Percentiles rank a stretch among this genome's conserved stretches.
Evolutionary conservation across 345 rosid genomes (phyloP).

Genomic region (Chamaenerion angustifolium): DNA sequence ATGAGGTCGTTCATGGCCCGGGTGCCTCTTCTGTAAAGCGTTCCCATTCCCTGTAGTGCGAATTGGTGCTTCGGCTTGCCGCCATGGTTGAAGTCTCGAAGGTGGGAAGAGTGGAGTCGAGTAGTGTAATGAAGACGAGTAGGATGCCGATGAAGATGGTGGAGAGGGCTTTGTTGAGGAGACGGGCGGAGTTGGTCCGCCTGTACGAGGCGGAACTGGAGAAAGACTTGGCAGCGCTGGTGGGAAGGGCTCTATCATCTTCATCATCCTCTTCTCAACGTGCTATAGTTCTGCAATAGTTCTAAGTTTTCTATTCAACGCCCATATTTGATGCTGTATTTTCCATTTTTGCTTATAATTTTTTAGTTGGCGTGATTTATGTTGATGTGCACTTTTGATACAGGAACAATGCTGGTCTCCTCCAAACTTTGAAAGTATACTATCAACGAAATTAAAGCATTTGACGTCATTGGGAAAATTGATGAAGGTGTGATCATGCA

Average conservation of each 20-base stretch:
- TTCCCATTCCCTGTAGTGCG: too few relatives aligned
- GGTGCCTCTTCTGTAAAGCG: too few relatives aligned
- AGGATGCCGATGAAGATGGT: constrained; percentile 69
- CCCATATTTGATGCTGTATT: background rate
- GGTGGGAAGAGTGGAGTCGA: constrained; percentile 77
- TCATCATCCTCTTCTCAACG: too few relatives aligned
- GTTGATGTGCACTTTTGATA: constrained; percentile 2
- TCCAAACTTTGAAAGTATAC: constrained; percentile 64
- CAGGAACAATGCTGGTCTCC: constrained; percentile 97
- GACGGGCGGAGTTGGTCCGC: constrained; percentile 33
- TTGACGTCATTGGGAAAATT: constrained; percentile 61
- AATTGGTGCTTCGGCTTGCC: constrained; percentile 3
- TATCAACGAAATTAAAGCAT: too few relatives aligned
- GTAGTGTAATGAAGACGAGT: constrained; percentile 51
- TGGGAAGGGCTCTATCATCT: too few relatives aligned
- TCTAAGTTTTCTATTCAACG: too few relatives aligned
- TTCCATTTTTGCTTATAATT: background rate
- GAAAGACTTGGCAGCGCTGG: constrained; percentile 7
- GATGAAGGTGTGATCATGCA: constrained; percentile 48
- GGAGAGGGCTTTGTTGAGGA: constrained; percentile 58
- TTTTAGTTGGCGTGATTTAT: too few relatives aligned
- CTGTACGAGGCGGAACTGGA: background rate
- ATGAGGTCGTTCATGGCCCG: too few relatives aligned
- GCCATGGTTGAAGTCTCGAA: constrained; percentile 29
- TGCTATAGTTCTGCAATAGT: too few relatives aligned